These are phyloP conservation scores for Moricandia arvensis DNA, from an alignment of 345 rosid genomes.

Conservation along the genomic window DNA sequence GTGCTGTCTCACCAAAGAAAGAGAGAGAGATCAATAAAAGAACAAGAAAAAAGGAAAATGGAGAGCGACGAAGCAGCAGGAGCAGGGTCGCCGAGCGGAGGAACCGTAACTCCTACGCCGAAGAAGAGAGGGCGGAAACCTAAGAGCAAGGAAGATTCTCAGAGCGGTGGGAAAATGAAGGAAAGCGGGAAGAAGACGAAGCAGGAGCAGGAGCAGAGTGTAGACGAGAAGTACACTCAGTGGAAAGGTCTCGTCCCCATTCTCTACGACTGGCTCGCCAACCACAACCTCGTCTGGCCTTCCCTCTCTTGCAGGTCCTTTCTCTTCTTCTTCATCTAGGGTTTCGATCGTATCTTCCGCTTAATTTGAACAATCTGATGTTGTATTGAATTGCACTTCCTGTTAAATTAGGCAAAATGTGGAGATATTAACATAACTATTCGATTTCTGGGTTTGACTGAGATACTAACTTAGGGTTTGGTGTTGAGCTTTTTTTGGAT, in stretches of 20 bases:
- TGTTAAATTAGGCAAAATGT: too few species aligned
- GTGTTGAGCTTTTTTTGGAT: background rate
- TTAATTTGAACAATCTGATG: too few species aligned
- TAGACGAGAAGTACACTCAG: conserved; percentile 86
- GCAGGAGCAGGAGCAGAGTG: too few species aligned
- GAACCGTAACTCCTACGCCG: conserved; percentile 36
- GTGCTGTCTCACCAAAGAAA: background rate
- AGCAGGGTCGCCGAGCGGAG: conserved; percentile 37
- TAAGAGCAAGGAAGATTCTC: conserved; percentile 70
- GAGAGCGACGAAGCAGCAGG: conserved; percentile 43
- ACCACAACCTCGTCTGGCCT: conserved; percentile 99
- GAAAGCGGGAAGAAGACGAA: conserved; percentile 39
- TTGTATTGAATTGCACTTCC: too few species aligned
- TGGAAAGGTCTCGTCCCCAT: conserved; percentile 97
- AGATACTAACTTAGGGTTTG: too few species aligned
- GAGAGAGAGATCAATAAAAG: background rate
- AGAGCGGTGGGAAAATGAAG: conserved; percentile 39
- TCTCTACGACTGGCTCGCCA: conserved; percentile 98
- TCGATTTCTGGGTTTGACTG: too few species aligned
- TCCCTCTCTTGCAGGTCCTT: conserved; percentile 98
- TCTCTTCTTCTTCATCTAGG: too few species aligned
- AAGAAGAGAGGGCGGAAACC: conserved; percentile 97
- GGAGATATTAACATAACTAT: too few species aligned
- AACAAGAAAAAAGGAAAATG: conserved; percentile 13
- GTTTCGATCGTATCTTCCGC: too few species aligned